Evolutionary conservation across 2,329 filamentous ascomycete species (phyloP), one percentile per base, ranked within the genome.

Genomic region (Fusarium coicis): DNA sequence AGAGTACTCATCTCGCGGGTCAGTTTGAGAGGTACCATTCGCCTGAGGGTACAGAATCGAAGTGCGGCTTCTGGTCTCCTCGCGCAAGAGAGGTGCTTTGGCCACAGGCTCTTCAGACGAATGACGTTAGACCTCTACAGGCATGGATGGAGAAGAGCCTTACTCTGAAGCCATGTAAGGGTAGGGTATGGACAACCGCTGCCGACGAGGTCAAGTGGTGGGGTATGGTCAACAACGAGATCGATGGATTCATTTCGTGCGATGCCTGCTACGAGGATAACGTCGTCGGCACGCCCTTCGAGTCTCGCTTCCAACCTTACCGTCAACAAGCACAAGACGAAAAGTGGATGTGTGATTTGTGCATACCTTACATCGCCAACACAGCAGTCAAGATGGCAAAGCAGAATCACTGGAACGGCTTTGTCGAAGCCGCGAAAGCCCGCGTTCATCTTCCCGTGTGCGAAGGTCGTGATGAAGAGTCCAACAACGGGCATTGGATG

Each of bases 261-360:
- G 78, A 84, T 36, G 79, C 83, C 8, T 85, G 83, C 55, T 81
- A 80, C 63, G 77, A 82, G 18, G 81, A 84, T 44, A 55, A 66
- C 1, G 66, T 84, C 7, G 72, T 63, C 2, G 79, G 75, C 1
- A 79, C 76, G 0, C 16, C 74, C 0, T 81, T 83, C 21, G 80
- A 80, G 14, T 21, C 67, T 7, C 73, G 64, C 2, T 84, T 85
- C n/a, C 72, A 72, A 2, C 74, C 72, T 1, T 69, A 70, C 46
- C 46, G 58, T 2, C 23, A 74, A 1, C 83, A 83, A 62, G 70
- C 68, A 0, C 67, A 70, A 0, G 56, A 74, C 1, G 78, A 80
- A 10, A 72, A 74, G 9, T 84, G 83, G 83, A 65, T 68, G 8
- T 83, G 82, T 28, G 79, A 82, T 42, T 26, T 80, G 16, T 72